Evolutionary conservation across 202 grass and related monocot species (phyloP).

Genomic region (Setaria italica): DNA sequence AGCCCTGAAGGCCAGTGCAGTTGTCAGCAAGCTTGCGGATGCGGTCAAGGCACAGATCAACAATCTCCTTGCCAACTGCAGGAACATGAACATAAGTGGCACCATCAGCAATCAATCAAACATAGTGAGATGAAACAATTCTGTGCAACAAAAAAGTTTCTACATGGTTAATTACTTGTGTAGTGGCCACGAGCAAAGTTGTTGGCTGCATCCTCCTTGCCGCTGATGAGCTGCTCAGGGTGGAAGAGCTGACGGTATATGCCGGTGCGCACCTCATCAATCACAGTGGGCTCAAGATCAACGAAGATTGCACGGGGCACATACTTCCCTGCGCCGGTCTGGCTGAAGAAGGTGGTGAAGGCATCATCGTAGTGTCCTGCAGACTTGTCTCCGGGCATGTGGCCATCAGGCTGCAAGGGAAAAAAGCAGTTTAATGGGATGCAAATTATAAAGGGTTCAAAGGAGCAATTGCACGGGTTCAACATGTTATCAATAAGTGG

Average conservation of each 20-base stretch:
- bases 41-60: conserved; percentile 75
- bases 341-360: conserved; percentile 89
- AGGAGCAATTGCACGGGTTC: background rate
- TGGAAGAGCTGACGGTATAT: conserved; percentile 95
- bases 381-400: conserved; percentile 71
- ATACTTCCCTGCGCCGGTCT: conserved; percentile 82
- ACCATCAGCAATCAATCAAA: background rate
- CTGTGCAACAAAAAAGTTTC: background rate
- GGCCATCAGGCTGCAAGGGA: conserved; percentile 76
- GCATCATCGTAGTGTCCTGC: conserved; percentile 71
- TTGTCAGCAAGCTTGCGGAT: conserved; percentile 81
- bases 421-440: background rate
- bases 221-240: conserved; percentile 95
- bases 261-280: conserved; percentile 87
- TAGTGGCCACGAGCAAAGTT: conserved; percentile 92
- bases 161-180: conserved; percentile 54
- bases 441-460: background rate
- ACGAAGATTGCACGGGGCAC: conserved; percentile 85
- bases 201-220: conserved; percentile 94
- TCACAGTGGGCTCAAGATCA: conserved; percentile 88
- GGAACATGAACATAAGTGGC: conserved; percentile 4
- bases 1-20: conserved; percentile 82
- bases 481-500: background rate
- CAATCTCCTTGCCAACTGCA: conserved; percentile 87
- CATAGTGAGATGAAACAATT: background rate